Evolutionary conservation across 75 land plant genomes (phyloP), one percentile per base, ranked within the genome.

Genomic region (Cryptomeria japonica): DNA sequence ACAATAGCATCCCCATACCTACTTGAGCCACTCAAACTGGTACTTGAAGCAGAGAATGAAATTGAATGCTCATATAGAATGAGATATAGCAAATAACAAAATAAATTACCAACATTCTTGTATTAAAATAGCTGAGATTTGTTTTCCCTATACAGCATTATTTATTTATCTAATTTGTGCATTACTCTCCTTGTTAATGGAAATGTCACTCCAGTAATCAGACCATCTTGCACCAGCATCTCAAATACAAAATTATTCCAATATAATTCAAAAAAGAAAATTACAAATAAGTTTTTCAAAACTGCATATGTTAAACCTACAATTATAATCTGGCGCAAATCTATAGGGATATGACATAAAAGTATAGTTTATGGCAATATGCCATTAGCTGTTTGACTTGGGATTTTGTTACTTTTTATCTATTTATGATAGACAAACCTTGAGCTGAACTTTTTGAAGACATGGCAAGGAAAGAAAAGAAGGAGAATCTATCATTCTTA

Each of bases 1-100:
- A 39, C 18, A 79, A 80, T 39, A 41, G 42, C 38, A 80, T 80
- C 83, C 46, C 1, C 83, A 12, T 7, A 42, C 47, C 44, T 41
- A 80, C 42, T 9, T n/a, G 28, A 80, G 80, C 80, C 47, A 80
- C 83, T 80, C 83, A 41, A 80, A 80, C 16, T 77, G 36, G 22
- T 36, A 77, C 80, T 77, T 22, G 15, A 80, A 42, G n/a, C 83
- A 80, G 80, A 77, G 39, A 80, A 80, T 42, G 13, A 80, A 9
- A 22, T 22, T 25, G 25, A 80, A 42, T 18, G 12, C 42, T 18
- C 9, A 8, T 9, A 22, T 41, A 37, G 83, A 41, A 9, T 70
- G 11, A 70, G 8, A 70, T 28, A 38, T 38, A 38, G 46, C 3
- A 39, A 41, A 79, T 80, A 25, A 80, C 2, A 80, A 25, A 19